These are phyloP conservation scores for Helicocarpus griseus DNA, from an alignment of 2,329 filamentous ascomycete species.

Conservation along the genomic window DNA sequence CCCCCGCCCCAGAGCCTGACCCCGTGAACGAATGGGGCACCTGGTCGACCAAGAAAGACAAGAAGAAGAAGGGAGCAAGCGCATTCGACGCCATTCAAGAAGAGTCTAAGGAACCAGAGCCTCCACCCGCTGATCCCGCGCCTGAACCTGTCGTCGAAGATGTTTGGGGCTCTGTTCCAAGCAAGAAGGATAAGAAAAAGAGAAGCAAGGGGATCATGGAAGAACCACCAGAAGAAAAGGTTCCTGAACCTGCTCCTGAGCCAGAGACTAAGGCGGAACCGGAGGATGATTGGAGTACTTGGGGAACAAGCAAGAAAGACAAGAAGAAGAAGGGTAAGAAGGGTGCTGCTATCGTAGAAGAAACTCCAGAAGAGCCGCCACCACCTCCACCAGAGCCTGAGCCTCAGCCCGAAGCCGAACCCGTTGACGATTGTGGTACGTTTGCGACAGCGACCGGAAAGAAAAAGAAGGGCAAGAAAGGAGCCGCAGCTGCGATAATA, in stretches of 20 bases:
- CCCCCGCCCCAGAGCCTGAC: conserved; percentile 7
- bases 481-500: conserved; percentile 29
- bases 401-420: conserved; percentile 32
- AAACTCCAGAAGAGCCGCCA: conserved; percentile 23
- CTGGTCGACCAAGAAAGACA: conserved; percentile 32
- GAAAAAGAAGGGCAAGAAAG: conserved; percentile 48
- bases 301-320: background rate
- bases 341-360: conserved; percentile 20
- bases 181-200: conserved; percentile 32
- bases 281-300: conserved; percentile 11
- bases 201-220: conserved; percentile 11
- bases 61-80: conserved; percentile 37
- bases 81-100: conserved; percentile 29
- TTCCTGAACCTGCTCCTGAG: conserved; percentile 5
- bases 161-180: conserved; percentile 9
- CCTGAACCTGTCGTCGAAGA: conserved; percentile 18
- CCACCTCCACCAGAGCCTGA: conserved; percentile 1
- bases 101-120: conserved; percentile 18
- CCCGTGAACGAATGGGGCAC: conserved; percentile 10
- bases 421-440: conserved; percentile 44
- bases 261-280: conserved; percentile 17
- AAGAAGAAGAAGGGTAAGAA: conserved; percentile 37
- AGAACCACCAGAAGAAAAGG: background rate
- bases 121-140: conserved; percentile 10
- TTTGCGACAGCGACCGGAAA: conserved; percentile 48